Base-by-base conservation (phyloP, 352 stramenopile species). In the Globisporangium cylindrosporum region DNA sequence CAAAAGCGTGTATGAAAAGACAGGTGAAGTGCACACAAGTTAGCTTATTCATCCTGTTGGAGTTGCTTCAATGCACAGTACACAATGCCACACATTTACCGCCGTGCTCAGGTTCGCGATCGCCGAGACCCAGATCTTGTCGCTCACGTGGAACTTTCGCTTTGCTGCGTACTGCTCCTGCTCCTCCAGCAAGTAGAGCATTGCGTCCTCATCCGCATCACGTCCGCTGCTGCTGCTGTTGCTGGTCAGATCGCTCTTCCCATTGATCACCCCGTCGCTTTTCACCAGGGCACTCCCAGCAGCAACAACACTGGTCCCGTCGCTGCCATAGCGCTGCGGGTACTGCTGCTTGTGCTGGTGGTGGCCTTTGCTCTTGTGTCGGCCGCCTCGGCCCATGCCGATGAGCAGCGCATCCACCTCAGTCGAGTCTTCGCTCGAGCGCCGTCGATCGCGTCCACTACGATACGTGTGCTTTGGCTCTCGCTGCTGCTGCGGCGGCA, bases 51-150 rank as follows among this genome's bases (percentile, higher is more conserved):
- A 4, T 10, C 10, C 9, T 41, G 34, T 12, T 43, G 4, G 3
- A 14, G 36, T 14, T 43, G 10, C 10, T 43, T 12, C 15, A 18
- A 43, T 43, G 36, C 10, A 43, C 34, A 14, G 0, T 14, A 8
- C 20, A 48, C 5, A 64, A 12, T 8, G 12, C 32, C 8, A 43
- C 41, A 32, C 20, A 36, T 82, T 29, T 77, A 92, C 83, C 27
- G 84, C 84, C 20, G 86, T 90, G 69, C 86, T 94, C 60, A 94
- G 82, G 69, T 94, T 94, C 22, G 84, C 86, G n/a, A 92, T 77
- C 10, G 86, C 82, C 20, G 86, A 93, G 14, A 93, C 86, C 48
- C 89, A 62, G 53, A 87, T 70, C 63, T 75, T 69, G 59, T 82
- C 71, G 70, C 75, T 85, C 7, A 84, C 66, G 29, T 64, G 55